A percentile compares a stretch with the other conserved stretches of the same genome.
phyloP scores from a whole-genome alignment of 441 rosid species.

The Populus hybrid region DNA sequence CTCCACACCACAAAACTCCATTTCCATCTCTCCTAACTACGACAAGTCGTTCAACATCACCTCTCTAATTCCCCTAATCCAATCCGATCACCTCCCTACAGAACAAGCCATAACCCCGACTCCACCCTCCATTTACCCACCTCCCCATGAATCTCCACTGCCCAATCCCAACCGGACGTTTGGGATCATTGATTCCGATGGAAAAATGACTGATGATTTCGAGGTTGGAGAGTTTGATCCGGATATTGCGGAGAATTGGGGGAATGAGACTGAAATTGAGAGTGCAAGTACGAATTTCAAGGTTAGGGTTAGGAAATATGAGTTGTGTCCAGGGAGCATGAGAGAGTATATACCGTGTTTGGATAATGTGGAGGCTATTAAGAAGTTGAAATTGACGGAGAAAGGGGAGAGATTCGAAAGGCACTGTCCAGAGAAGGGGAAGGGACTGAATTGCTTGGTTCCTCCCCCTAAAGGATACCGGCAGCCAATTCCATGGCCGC shows the following conservation, averaged over 20 bases:
- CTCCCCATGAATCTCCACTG: constrained; percentile 23
- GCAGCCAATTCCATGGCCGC: constrained; percentile 85
- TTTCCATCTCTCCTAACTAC: constrained; percentile 63
- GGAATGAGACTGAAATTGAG: constrained; percentile 35
- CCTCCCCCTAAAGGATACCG: constrained; percentile 73
- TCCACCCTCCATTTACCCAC: constrained; percentile 8
- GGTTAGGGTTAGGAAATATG: constrained; percentile 36
- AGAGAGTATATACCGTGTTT: constrained; percentile 86
- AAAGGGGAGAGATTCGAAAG: constrained; percentile 83
- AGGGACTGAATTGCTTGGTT: constrained; percentile 72
- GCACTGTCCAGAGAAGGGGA: constrained; percentile 68
- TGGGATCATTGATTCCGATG: constrained; percentile 76
- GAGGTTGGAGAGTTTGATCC: constrained; percentile 81
- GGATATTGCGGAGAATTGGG: constrained; percentile 49
- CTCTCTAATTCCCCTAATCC: constrained; percentile 30
- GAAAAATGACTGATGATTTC: constrained; percentile 79
- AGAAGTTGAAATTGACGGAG: constrained; percentile 57
- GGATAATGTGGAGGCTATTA: constrained; percentile 73
- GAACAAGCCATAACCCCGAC: constrained; percentile 25
- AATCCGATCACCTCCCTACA: constrained; percentile 27
- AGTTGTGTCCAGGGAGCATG: constrained; percentile 54
- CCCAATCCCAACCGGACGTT: constrained; percentile 34
- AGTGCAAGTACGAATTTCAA: constrained; percentile 18
- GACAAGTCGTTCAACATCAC: constrained; percentile 46
- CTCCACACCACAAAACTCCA: constrained; percentile 34